Evolutionary conservation across 202 grass and related monocot species (phyloP).

Genomic region (Musa balbisiana): DNA sequence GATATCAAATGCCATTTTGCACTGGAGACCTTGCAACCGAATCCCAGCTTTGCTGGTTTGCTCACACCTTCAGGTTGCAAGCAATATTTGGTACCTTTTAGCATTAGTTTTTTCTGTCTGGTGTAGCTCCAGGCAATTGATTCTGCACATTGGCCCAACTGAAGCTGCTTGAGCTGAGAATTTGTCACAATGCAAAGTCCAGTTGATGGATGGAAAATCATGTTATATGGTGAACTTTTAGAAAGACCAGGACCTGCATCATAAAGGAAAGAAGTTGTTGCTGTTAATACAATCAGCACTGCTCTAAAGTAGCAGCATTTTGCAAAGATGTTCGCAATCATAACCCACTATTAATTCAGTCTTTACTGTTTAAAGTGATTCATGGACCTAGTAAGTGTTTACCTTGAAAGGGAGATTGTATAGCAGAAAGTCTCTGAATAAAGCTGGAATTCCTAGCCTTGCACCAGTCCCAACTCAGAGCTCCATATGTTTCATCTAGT

Average conservation of each 20-base stretch:
- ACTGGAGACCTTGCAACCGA: conserved; percentile 39
- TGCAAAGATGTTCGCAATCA: not conserved
- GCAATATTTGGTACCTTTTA: conserved; percentile 48
- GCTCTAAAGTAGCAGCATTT: not conserved
- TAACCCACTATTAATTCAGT: not conserved
- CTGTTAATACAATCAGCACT: conserved; percentile 2
- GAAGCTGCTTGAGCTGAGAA: conserved; percentile 31
- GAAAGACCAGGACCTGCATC: conserved; percentile 64
- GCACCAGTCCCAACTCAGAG: conserved; percentile 65
- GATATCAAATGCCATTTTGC: conserved; percentile 71
- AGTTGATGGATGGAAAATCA: conserved; percentile 68
- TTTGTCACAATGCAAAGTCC: conserved; percentile 62
- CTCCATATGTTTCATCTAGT: conserved; percentile 81
- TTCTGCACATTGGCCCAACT: conserved; percentile 53
- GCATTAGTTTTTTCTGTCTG: conserved; percentile 31
- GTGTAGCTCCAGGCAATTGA: conserved; percentile 79
- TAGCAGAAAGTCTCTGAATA: conserved; percentile 47
- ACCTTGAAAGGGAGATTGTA: conserved; percentile 87
- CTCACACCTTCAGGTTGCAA: conserved; percentile 42
- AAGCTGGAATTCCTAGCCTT: conserved; percentile 72
- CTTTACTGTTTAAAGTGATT: not conserved
- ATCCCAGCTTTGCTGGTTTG: conserved; percentile 37
- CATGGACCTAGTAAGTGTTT: not conserved
- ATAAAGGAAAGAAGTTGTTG: conserved; percentile 6
- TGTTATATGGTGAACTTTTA: conserved; percentile 38